Percentiles rank a stretch among this genome's conserved stretches.
Conservation (phyloP, 495 filamentous ascomycete species). For the Glarea lozoyensis region DNA sequence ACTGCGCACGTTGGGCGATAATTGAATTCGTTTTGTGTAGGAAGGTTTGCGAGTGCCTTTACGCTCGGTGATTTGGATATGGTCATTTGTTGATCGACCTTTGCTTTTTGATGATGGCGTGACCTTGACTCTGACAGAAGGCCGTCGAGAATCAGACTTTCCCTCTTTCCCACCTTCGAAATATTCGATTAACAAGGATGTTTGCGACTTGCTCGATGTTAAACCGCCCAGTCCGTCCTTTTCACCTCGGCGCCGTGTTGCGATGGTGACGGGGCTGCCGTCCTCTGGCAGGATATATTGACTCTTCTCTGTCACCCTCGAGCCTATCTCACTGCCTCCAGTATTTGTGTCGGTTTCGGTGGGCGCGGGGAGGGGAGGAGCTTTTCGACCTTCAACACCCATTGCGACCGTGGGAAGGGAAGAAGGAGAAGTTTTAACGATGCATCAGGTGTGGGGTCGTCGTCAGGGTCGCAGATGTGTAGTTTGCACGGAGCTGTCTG, state of each 20-base stretch:
- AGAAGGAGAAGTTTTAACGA: constrained; percentile 9
- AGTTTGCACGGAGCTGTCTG: constrained; percentile 3
- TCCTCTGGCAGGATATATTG: constrained; percentile 91
- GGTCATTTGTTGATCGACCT: constrained; percentile 44
- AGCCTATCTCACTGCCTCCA: constrained; percentile 65
- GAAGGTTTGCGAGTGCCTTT: constrained; percentile 55
- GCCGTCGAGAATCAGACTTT: constrained; percentile 50
- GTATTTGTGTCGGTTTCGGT: constrained; percentile 67
- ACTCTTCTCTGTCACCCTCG: constrained; percentile 60
- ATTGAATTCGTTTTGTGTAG: constrained; percentile 54
- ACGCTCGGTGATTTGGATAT: constrained; percentile 75
- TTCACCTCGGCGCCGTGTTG: constrained; percentile 55
- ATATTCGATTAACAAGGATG: constrained; percentile 94
- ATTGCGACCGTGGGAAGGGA: constrained; percentile 30
- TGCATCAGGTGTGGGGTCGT: constrained; percentile 14
- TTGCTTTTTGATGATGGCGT: constrained; percentile 58
- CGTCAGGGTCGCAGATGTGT: constrained; percentile 3
- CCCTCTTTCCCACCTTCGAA: constrained; percentile 78
- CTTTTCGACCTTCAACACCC: constrained; percentile 59
- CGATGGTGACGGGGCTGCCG: constrained; percentile 85
- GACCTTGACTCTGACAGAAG: constrained; percentile 90
- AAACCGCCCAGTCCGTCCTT: constrained; percentile 45
- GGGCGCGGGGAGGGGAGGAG: constrained; percentile 62
- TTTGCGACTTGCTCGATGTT: constrained; percentile 59
- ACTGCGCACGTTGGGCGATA: constrained; percentile 36